A percentile compares a stretch with the other conserved stretches of the same genome.
Evolutionary conservation across 345 rosid species (phyloP).

Genomic region (Camelina laxa): DNA sequence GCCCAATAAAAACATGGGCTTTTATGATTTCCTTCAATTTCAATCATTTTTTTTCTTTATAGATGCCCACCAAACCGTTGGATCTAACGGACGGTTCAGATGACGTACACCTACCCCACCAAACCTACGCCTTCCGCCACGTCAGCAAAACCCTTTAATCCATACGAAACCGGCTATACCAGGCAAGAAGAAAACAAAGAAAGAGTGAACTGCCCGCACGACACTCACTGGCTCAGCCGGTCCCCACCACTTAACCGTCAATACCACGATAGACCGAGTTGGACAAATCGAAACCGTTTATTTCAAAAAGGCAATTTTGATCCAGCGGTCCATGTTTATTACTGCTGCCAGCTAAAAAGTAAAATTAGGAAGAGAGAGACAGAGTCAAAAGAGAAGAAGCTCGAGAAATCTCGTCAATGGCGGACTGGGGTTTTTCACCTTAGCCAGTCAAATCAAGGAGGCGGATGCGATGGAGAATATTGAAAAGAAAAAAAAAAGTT

Average conservation of each 20-base stretch:
- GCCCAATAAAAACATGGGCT: constrained; percentile 15
- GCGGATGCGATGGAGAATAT: constrained; percentile 27
- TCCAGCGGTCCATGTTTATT: constrained; percentile 38
- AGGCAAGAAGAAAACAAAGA: constrained; percentile 19
- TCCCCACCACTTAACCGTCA: constrained; percentile 45
- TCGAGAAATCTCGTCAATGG: constrained; percentile 36
- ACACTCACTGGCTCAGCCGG: constrained; percentile 52
- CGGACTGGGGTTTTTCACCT: constrained; percentile 18
- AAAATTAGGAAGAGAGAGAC: constrained; percentile 6
- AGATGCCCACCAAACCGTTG: not conserved
- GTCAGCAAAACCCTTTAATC: constrained; percentile 37
- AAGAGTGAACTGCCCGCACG: constrained; percentile 31
- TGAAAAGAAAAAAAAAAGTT: constrained; percentile 29
- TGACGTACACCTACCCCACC: constrained; percentile 50
- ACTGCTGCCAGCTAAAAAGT: not conserved
- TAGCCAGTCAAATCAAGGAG: constrained; percentile 43
- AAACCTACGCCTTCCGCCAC: constrained; percentile 32
- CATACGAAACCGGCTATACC: constrained; percentile 40
- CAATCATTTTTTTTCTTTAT: not conserved
- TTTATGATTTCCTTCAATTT: not conserved
- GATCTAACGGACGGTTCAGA: constrained; percentile 1
- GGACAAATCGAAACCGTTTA: constrained; percentile 17
- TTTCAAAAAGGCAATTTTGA: constrained; percentile 23
- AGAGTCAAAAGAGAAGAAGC: not conserved
- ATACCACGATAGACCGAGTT: constrained; percentile 36